phyloP scores from a whole-genome alignment of 1,284 basidiomycete species.

The Trametes pubescens region DNA sequence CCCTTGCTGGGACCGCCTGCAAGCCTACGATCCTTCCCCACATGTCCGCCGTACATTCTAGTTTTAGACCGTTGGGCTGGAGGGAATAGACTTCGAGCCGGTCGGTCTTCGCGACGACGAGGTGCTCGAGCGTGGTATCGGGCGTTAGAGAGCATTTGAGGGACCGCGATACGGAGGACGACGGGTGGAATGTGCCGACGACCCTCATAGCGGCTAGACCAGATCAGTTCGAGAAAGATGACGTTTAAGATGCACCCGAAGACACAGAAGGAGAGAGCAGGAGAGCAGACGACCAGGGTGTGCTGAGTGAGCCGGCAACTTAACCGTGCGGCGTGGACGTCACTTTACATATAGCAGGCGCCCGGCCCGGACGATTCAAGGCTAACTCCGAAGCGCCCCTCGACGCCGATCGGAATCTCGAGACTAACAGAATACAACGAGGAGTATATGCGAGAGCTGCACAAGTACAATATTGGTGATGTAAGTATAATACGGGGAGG shows the following conservation, averaged over 20 bases:
- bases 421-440: no score
- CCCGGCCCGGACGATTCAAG: conserved; percentile 8
- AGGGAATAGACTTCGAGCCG: conserved; percentile 72
- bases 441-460: not conserved
- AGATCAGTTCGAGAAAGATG: not conserved
- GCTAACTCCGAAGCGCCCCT: not conserved
- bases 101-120: conserved; percentile 72
- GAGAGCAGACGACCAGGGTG: not conserved
- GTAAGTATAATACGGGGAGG: not conserved
- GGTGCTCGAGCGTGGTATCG: conserved; percentile 57
- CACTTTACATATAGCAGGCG: not conserved
- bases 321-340: conserved; percentile 15
- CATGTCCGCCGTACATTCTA: conserved; percentile 65
- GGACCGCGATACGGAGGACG: conserved; percentile 70
- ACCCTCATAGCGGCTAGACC: conserved; percentile 61
- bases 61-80: conserved; percentile 60
- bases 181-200: conserved; percentile 70
- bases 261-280: not conserved
- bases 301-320: not conserved
- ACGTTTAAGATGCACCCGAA: not conserved
- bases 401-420: not conserved
- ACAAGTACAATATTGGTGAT: not conserved
- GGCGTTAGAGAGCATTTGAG: conserved; percentile 61
- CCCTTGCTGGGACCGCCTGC: conserved; percentile 60
- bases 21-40: conserved; percentile 71